These are phyloP conservation scores for Begonia masoniana DNA, from an alignment of 306 rosid genomes.

Conservation along the genomic window DNA sequence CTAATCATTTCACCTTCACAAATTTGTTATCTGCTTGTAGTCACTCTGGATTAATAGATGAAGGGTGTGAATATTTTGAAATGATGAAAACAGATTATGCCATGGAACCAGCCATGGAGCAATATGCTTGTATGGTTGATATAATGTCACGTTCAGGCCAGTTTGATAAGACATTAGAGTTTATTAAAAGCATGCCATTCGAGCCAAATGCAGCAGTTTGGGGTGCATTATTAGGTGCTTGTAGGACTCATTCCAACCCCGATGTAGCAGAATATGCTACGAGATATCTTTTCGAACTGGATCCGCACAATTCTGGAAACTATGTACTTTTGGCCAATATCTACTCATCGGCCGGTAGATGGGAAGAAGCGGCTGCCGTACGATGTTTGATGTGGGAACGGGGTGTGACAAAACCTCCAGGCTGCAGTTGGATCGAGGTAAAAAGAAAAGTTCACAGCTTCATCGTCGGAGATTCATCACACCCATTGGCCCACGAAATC, in stretches of 20 bases:
- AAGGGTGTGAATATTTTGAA: constrained; percentile 5
- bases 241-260: constrained; percentile 9
- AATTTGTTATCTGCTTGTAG: constrained; percentile 11
- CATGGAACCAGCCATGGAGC: constrained; percentile 13
- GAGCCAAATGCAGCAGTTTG: constrained; percentile 16
- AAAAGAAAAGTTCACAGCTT: constrained; percentile 10
- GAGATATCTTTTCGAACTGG: constrained; percentile 6
- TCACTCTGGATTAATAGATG: constrained; percentile 6
- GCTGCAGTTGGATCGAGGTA: constrained; percentile 18
- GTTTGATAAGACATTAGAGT: constrained; percentile 5
- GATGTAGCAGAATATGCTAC: constrained; percentile 2
- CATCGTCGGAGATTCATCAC: constrained; percentile 7
- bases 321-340: constrained; percentile 13
- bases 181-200: constrained; percentile 8
- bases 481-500: constrained; percentile 1
- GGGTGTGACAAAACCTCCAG: constrained; percentile 7
- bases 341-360: constrained; percentile 9
- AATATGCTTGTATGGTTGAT: constrained; percentile 14
- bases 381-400: constrained; percentile 6
- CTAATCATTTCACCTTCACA: constrained; percentile 8
- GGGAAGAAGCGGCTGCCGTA: constrained; percentile 10
- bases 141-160: constrained; percentile 5
- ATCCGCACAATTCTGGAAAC: constrained; percentile 10
- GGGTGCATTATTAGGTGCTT: constrained; percentile 9
- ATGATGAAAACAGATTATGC: constrained; percentile 1